A percentile compares a stretch with the other conserved stretches of the same genome.
phyloP scores from a whole-genome alignment of 495 filamentous ascomycete genomes.

The Aspergillus heteromorphus region DNA sequence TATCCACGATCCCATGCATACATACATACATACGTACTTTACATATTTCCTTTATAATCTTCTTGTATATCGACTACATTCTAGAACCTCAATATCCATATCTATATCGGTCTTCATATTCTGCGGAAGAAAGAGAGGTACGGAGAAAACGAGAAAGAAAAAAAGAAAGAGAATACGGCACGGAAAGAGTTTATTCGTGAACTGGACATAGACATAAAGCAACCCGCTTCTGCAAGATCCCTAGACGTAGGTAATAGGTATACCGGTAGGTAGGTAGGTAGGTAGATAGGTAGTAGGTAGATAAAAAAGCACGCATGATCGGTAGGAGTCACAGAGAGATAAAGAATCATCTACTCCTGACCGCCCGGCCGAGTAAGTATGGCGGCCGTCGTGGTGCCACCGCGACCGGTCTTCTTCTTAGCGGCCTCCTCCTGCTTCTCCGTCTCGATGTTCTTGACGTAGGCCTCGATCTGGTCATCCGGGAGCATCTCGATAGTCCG shows the following conservation, averaged over 20 bases:
- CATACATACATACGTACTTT: no score
- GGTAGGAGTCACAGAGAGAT: no score
- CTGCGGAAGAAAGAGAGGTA: no score
- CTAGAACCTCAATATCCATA: no score
- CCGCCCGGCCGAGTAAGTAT: slow-evolving; percentile 67
- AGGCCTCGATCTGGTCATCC: slow-evolving; percentile 89
- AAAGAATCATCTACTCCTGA: no score
- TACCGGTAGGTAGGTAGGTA: no score
- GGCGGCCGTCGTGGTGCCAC: slow-evolving; percentile 69
- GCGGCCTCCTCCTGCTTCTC: slow-evolving; percentile 99
- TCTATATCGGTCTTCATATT: no score
- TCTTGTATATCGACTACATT: background rate
- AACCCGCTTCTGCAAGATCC: slow-evolving; percentile 9
- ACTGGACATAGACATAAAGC: slow-evolving; percentile 1
- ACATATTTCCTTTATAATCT: background rate
- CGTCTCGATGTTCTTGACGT: slow-evolving; percentile 96
- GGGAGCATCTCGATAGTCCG: slow-evolving; percentile 90
- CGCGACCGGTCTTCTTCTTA: slow-evolving; percentile 86
- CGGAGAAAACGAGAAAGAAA: no score
- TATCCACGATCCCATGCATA: slow-evolving; percentile 30
- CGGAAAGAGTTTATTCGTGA: background rate
- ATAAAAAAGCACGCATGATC: no score
- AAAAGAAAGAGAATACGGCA: no score
- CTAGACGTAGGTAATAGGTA: no score
- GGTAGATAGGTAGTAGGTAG: no score